A percentile compares a stretch with the other conserved stretches of the same genome.
phyloP scores from a whole-genome alignment of 2,329 filamentous ascomycete genomes.

The Paraphoma chrysanthemicola region DNA sequence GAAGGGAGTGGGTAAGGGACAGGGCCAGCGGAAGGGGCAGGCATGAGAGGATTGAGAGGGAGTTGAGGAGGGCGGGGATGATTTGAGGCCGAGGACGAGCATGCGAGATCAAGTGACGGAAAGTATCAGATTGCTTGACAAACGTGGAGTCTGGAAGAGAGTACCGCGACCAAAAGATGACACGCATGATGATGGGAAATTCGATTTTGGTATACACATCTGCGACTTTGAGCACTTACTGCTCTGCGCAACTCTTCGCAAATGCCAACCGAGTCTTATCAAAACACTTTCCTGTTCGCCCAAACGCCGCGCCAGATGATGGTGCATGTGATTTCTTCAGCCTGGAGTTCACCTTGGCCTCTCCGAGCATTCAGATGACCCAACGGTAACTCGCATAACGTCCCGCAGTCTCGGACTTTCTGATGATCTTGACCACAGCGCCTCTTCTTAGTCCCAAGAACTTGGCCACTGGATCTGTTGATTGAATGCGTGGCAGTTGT shows the following conservation, averaged over 20 bases:
- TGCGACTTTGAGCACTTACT: neutral
- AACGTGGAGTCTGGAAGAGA: too few relatives aligned
- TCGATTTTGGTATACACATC: conserved; percentile 1
- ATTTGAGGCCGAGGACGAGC: conserved; percentile 8
- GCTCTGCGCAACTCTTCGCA: conserved; percentile 1
- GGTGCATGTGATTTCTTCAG: neutral
- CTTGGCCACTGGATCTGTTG: conserved; percentile 88
- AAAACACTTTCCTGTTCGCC: conserved; percentile 1
- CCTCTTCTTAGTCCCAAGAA: conserved; percentile 90
- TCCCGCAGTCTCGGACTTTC: conserved; percentile 92
- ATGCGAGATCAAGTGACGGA: neutral
- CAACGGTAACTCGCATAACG: conserved; percentile 94
- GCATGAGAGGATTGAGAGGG: conserved; percentile 19
- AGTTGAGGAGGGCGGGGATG: conserved; percentile 36
- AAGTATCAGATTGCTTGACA: neutral
- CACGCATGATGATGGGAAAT: neutral
- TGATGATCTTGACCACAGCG: conserved; percentile 98
- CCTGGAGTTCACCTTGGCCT: neutral
- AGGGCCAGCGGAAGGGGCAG: too few relatives aligned
- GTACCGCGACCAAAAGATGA: neutral
- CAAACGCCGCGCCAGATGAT: conserved; percentile 7
- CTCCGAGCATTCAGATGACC: conserved; percentile 51
- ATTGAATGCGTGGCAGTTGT: conserved; percentile 89
- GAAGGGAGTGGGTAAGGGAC: neutral
- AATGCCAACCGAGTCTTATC: conserved; percentile 1